Evolutionary conservation across 2,329 filamentous ascomycete species (phyloP).

Genomic region (Hypoxylon sp.): DNA sequence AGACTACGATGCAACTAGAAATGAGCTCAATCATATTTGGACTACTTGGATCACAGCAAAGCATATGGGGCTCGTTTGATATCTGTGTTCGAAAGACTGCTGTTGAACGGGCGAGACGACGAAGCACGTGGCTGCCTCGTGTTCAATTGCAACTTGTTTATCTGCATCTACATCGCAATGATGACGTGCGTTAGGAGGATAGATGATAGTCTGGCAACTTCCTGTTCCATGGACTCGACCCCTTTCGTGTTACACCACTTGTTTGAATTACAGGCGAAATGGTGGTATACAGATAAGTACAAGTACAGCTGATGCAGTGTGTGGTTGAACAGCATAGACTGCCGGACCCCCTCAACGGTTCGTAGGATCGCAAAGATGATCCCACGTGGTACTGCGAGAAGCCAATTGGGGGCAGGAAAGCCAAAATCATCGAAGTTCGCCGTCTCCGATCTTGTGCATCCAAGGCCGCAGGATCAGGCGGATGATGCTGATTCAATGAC

Average conservation of each 20-base stretch:
- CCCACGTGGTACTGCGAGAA: slow-evolving; percentile 33
- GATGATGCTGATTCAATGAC: slow-evolving; percentile 26
- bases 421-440: slow-evolving; percentile 16
- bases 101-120: not conserved
- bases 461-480: slow-evolving; percentile 33
- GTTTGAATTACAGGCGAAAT: slow-evolving; percentile 16
- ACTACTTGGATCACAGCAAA: not conserved
- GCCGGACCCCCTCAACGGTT: slow-evolving; percentile 18
- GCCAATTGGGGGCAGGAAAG: slow-evolving; percentile 26
- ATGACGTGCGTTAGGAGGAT: slow-evolving; percentile 20
- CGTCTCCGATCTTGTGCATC: slow-evolving; percentile 24
- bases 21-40: not conserved
- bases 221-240: slow-evolving; percentile 25
- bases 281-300: slow-evolving; percentile 20
- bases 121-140: slow-evolving; percentile 1
- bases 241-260: slow-evolving; percentile 26
- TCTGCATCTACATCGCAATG: slow-evolving; percentile 21
- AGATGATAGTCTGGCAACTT: slow-evolving; percentile 28
- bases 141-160: slow-evolving; percentile 3
- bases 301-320: slow-evolving; percentile 26
- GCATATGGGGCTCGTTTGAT: not conserved
- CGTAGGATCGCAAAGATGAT: slow-evolving; percentile 34
- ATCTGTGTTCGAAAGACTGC: not conserved
- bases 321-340: slow-evolving; percentile 30
- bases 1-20: not conserved